These are phyloP conservation scores for Phoma sp. DNA, from an alignment of 2,329 filamentous ascomycete genomes.

Conservation along the genomic window DNA sequence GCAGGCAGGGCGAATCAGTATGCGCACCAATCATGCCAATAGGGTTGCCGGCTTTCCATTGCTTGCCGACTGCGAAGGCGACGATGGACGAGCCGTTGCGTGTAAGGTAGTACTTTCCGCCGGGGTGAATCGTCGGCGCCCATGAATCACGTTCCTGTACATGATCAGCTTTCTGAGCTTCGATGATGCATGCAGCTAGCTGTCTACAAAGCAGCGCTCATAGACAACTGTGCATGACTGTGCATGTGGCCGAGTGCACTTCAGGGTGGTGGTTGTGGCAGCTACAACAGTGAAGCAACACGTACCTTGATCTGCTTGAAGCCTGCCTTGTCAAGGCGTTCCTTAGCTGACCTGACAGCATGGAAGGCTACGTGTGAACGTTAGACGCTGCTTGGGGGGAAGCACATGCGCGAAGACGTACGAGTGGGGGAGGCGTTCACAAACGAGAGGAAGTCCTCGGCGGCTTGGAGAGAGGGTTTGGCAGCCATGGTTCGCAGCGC, in stretches of 20 bases:
- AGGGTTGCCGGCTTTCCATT: slow-evolving; percentile 91
- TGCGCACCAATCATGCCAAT: slow-evolving; percentile 94
- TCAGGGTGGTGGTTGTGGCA: not conserved
- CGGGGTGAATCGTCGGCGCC: slow-evolving; percentile 78
- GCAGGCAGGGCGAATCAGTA: slow-evolving; percentile 90
- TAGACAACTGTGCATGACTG: not conserved
- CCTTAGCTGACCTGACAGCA: slow-evolving; percentile 79
- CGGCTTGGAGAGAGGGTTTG: slow-evolving; percentile 55
- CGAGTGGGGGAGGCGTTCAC: slow-evolving; percentile 94
- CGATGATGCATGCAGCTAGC: not conserved
- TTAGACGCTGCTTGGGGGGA: slow-evolving; percentile 9
- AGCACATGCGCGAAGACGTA: slow-evolving; percentile 56
- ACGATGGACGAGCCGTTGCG: slow-evolving; percentile 91
- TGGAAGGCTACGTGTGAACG: slow-evolving; percentile 76
- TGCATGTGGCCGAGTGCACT: not conserved
- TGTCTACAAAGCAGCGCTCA: too few relatives aligned
- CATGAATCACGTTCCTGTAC: slow-evolving; percentile 84
- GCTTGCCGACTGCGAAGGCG: slow-evolving; percentile 87
- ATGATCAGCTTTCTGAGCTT: not conserved
- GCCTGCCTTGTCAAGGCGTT: slow-evolving; percentile 79
- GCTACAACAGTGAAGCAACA: not conserved
- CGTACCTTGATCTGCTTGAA: slow-evolving; percentile 80
- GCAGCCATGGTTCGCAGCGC: slow-evolving; percentile 41
- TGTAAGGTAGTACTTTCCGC: slow-evolving; percentile 95
- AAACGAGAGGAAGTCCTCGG: slow-evolving; percentile 88